Evolutionary conservation across 73 alveolate species (phyloP), one percentile per base, ranked within the genome.

Genomic region (Uronychia binucleata): DNA sequence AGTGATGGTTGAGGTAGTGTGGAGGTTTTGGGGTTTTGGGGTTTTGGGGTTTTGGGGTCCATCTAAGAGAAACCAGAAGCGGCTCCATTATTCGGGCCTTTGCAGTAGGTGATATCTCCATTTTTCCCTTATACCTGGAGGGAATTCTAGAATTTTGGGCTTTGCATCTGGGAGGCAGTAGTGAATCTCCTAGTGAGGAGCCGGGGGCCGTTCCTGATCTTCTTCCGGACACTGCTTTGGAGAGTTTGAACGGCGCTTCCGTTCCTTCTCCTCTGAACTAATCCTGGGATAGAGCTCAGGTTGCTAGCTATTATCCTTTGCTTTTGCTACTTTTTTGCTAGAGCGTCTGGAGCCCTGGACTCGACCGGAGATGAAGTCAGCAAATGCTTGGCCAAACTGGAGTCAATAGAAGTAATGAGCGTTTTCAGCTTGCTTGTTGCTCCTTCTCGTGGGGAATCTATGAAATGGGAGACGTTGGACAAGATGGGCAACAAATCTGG

Each of bases 121-220:
- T n/a, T n/a, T n/a, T n/a, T n/a, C n/a, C n/a, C n/a, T n/a, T n/a
- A n/a, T n/a, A n/a, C n/a, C n/a, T n/a, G n/a, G n/a, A n/a, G n/a
- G n/a, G n/a, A n/a, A n/a, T n/a, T n/a, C n/a, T n/a, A n/a, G n/a
- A n/a, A n/a, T n/a, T n/a, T n/a, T n/a, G n/a, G n/a, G n/a, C n/a
- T n/a, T n/a, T n/a, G n/a, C n/a, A n/a, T 46, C 67, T 46, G 19
- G 19, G 5, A 46, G 19, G 67, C 67, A 11, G 67, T 11, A 11
- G 67, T 11, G 19, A 46, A 11, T 19, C 67, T 46, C 19, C 67
- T 46, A 11, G 67, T 46, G n/a, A 46, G 67, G 19, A 46, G 19
- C n/a, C 67, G 67, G n/a, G 67, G n/a, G n/a, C 67, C 67, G 19
- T 46, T 46, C 67, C 67, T 46, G 67, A 46, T 46, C 67, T 46